Percentiles rank a stretch among this genome's conserved stretches.
Evolutionary conservation across 164 flowering plant species (phyloP).

Genomic region (Liquidambar formosana): DNA sequence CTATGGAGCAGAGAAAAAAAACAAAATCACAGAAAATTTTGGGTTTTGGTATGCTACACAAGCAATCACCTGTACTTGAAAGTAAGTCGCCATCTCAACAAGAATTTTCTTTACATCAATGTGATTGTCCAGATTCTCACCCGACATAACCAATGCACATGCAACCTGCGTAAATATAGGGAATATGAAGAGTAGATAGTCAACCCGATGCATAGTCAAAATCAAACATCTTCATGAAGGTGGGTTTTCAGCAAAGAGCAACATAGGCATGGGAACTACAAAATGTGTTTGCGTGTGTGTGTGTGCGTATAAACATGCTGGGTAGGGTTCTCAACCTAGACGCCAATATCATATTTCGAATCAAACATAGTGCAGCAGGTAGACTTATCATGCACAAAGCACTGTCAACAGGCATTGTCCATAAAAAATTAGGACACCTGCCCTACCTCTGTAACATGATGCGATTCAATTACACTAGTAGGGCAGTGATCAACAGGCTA

Average conservation of each 20-base stretch:
- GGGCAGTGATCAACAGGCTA: not conserved
- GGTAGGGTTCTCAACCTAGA: too few relatives aligned
- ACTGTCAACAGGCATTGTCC: not conserved
- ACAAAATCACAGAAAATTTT: not conserved
- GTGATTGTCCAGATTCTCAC: slow-evolving; percentile 81
- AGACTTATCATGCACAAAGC: not conserved
- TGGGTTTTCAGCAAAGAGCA: not conserved
- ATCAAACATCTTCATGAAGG: not conserved
- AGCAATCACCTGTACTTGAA: slow-evolving; percentile 89
- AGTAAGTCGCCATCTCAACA: slow-evolving; percentile 91
- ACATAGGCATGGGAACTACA: not conserved
- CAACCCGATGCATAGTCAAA: not conserved
- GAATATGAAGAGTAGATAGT: not conserved
- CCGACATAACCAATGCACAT: slow-evolving; percentile 91
- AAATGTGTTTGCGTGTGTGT: not conserved
- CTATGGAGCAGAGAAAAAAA: not conserved
- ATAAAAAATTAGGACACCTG: not conserved
- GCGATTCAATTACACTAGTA: not conserved
- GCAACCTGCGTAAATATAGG: slow-evolving; percentile 58
- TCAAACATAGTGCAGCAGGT: not conserved
- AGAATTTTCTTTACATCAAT: slow-evolving; percentile 72
- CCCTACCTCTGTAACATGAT: not conserved
- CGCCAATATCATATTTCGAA: not conserved
- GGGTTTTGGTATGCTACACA: not conserved
- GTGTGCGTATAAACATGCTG: not conserved